Base-by-base conservation (phyloP, 1,284 basidiomycete genomes). In the Takashimella tepidaria region DNA sequence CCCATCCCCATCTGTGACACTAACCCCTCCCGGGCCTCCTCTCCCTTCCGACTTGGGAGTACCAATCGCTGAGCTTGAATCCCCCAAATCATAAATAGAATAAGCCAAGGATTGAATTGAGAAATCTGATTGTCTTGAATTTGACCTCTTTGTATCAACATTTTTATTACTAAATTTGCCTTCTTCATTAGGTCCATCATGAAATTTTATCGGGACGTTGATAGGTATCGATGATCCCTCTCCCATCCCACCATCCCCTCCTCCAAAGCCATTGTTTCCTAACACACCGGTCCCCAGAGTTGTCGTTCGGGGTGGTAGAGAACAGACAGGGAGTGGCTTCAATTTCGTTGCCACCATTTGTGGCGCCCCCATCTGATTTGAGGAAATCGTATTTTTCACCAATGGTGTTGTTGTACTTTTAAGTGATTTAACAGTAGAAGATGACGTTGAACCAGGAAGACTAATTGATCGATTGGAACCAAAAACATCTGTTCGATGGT, bases 11-110 rank as follows among this genome's bases (percentile, higher is more conserved):
- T n/a, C n/a, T n/a, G n/a, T n/a, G n/a, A n/a, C n/a, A n/a, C n/a
- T n/a, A n/a, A n/a, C n/a, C n/a, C n/a, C n/a, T n/a, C n/a, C n/a
- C n/a, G n/a, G n/a, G n/a, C n/a, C n/a, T n/a, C n/a, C n/a, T n/a
- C n/a, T n/a, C n/a, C n/a, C n/a, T n/a, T n/a, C n/a, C n/a, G n/a
- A 16, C 16, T 16, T 8, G 16, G 31, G 31, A 37, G 61, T 67
- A 0, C 55, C 42, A 0, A 61, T 50, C 1, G 56, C 50, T 1
- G 64, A 54, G 20, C 53, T 48, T 20, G 50, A 54, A 3, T 59
- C 59, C 41, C 64, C 69, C 3, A 73, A 54, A 31, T 70, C 70
- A 54, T 71, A 73, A 37, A 70, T 62, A 16, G 63, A 66, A 52
- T 67, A 71, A 10, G 66, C 64, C 20, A 58, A 57, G 1, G 67